A percentile compares a stretch with the other conserved stretches of the same genome.
Conservation (phyloP, 371 early-diverging fungal species). For the Parasitella parasitica region DNA sequence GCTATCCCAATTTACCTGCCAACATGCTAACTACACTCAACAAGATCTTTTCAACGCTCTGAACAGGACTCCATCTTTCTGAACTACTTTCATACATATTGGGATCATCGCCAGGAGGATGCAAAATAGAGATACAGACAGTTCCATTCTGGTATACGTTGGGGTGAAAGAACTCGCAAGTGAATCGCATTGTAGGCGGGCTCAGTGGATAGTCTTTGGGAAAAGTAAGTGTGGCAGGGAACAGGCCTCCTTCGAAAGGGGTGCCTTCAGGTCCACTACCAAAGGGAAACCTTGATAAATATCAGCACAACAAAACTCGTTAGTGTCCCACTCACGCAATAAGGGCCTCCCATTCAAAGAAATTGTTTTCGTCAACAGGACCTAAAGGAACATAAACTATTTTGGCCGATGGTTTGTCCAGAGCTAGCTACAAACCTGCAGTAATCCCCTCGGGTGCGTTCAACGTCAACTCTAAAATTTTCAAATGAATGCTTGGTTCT, state of each 20-base stretch:
- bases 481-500: neutral
- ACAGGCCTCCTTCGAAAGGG: conserved; percentile 90
- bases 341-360: conserved; percentile 96
- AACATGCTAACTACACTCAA: conserved; percentile 94
- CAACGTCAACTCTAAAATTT: conserved; percentile 77
- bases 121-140: conserved; percentile 99
- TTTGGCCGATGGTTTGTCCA: too few relatives aligned
- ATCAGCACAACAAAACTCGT: neutral
- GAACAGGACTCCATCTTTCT: conserved; percentile 97
- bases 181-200: conserved; percentile 90
- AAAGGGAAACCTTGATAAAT: neutral
- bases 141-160: conserved; percentile 97
- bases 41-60: conserved; percentile 96
- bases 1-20: conserved; percentile 53
- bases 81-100: conserved; percentile 91
- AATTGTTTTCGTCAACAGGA: conserved; percentile 90
- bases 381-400: conserved; percentile 48
- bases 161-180: conserved; percentile 93
- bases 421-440: conserved; percentile 64
- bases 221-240: conserved; percentile 83
- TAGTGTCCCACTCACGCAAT: conserved; percentile 67
- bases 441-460: conserved; percentile 97
- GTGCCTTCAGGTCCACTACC: conserved; percentile 91
- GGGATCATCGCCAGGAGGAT: conserved; percentile 98
- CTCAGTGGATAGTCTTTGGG: conserved; percentile 95